phyloP scores from a whole-genome alignment of 257 asterid genomes.

The Mitragyna speciosa region DNA sequence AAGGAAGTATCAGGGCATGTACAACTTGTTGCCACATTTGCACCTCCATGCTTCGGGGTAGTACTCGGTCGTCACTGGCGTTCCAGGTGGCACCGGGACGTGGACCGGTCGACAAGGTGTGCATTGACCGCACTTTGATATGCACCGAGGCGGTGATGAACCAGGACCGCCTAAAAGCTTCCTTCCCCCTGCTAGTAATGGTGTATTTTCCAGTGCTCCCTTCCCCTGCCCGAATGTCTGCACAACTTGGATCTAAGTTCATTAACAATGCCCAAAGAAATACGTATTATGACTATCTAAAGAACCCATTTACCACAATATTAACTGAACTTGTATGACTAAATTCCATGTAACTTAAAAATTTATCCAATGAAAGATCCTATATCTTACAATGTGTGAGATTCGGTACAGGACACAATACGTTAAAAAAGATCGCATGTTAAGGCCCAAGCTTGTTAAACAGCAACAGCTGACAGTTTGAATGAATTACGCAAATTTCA shows the following conservation, averaged over 20 bases:
- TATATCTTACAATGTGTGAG: too few relatives aligned
- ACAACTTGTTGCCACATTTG: slow-evolving; percentile 35
- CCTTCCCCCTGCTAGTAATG: slow-evolving; percentile 28
- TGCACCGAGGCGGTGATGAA: slow-evolving; percentile 62
- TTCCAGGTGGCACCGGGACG: slow-evolving; percentile 58
- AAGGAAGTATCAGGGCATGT: slow-evolving; percentile 25
- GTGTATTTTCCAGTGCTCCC: not conserved
- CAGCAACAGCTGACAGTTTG: too few relatives aligned
- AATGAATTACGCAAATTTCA: too few relatives aligned
- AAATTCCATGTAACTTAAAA: too few relatives aligned
- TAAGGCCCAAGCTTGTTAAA: too few relatives aligned
- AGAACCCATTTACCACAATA: too few relatives aligned
- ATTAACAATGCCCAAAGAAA: not conserved
- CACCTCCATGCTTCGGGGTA: slow-evolving; percentile 48
- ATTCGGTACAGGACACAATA: too few relatives aligned
- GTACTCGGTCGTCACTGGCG: slow-evolving; percentile 53
- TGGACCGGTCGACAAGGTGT: slow-evolving; percentile 61
- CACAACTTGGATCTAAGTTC: not conserved
- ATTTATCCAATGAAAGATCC: too few relatives aligned
- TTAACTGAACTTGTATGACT: too few relatives aligned
- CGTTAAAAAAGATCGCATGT: too few relatives aligned
- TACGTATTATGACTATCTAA: too few relatives aligned
- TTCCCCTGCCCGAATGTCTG: not conserved
- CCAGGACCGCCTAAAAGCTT: slow-evolving; percentile 52
- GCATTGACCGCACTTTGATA: slow-evolving; percentile 53